Percentiles rank a stretch among this genome's conserved stretches.
phyloP scores from a whole-genome alignment of 495 filamentous ascomycete species.

The Beverwykella pulmonaria region DNA sequence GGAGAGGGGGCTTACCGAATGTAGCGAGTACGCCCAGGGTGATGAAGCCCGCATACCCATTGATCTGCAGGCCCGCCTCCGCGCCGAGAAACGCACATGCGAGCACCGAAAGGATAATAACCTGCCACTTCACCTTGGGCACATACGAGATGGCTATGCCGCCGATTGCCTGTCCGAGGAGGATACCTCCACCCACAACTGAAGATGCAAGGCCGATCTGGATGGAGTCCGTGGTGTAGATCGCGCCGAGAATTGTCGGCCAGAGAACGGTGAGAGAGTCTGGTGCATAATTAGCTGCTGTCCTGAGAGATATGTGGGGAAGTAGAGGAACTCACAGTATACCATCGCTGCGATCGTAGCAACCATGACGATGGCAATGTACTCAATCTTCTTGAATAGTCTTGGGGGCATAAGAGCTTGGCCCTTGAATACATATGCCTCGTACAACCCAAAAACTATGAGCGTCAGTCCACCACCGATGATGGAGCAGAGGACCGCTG shows the following conservation, averaged over 20 bases:
- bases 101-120: conserved; percentile 34
- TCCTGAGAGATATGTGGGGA: not conserved
- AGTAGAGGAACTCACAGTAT: conserved; percentile 34
- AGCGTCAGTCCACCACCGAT: conserved; percentile 50
- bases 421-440: conserved; percentile 38
- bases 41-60: conserved; percentile 27
- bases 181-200: conserved; percentile 39
- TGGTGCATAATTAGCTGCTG: not conserved
- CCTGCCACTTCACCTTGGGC: conserved; percentile 37
- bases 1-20: conserved; percentile 12
- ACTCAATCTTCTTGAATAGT: conserved; percentile 44
- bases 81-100: conserved; percentile 35
- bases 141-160: conserved; percentile 39
- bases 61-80: conserved; percentile 20
- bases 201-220: conserved; percentile 36
- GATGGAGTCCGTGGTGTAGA: conserved; percentile 38
- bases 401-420: conserved; percentile 43
- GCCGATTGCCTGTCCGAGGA: conserved; percentile 40
- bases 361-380: conserved; percentile 40
- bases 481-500: conserved; percentile 51
- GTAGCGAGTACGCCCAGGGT: conserved; percentile 38
- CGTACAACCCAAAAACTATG: conserved; percentile 51
- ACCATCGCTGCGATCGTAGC: conserved; percentile 42
- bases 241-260: conserved; percentile 38
- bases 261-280: conserved; percentile 42